Evolutionary conservation across 306 rosid species (phyloP).

Genomic region (Cotoneaster glaucophyllus): DNA sequence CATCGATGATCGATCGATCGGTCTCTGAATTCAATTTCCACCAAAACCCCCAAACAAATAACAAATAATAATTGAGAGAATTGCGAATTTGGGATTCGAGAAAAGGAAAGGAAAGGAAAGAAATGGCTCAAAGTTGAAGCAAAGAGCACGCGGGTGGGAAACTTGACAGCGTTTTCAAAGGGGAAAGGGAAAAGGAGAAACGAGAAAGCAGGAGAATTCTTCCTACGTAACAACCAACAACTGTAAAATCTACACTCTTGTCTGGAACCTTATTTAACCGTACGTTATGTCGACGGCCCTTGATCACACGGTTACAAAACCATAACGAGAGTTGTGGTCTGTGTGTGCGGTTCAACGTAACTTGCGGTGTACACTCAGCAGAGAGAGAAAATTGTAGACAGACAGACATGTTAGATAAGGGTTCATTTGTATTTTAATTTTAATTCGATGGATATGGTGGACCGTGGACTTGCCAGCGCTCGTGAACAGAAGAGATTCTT

Average conservation of each 20-base stretch:
- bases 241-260: background rate
- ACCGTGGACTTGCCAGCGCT: background rate
- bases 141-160: background rate
- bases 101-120: background rate
- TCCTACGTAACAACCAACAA: background rate
- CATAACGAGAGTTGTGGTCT: background rate
- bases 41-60: background rate
- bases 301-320: background rate
- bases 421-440: background rate
- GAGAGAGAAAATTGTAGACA: background rate
- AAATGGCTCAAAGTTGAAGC: background rate
- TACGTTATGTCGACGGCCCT: background rate
- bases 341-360: background rate
- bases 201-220: background rate
- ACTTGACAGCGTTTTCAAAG: background rate
- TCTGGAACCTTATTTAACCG: background rate
- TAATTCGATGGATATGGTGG: background rate
- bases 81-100: background rate
- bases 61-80: background rate
- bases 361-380: background rate
- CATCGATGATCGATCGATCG: conserved; percentile 22
- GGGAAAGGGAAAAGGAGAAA: background rate
- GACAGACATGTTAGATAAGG: background rate
- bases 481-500: background rate
- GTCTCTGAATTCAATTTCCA: background rate